Base-by-base conservation (phyloP, 164 flowering plant species). In the Aristolochia contorta region DNA sequence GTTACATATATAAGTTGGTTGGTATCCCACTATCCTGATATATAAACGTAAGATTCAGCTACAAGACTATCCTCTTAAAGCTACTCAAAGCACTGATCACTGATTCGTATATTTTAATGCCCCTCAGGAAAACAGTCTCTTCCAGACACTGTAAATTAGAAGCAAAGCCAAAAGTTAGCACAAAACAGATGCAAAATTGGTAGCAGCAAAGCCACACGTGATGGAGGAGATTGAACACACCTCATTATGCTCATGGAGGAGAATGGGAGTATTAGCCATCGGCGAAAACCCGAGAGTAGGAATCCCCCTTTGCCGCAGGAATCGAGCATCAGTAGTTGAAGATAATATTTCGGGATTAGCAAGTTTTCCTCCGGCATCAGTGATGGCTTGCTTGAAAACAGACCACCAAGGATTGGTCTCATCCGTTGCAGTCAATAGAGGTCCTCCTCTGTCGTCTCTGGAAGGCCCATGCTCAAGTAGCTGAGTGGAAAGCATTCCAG, bases 241-340 rank as follows among this genome's bases (percentile, higher is more conserved):
- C 98, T 91, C 97, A 65, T 94, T 84, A 66, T 94, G 97, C 10
- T 94, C 96, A 72, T 91, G 99, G 53, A 94, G 87, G 59, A 90
- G 71, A 72, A 91, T 85, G 43, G 99, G 97, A 57, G 95, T 94
- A 61, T 84, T 82, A 24, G 64, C 57, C 96, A 94, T 86, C 21
- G 99, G 97, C 15, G 99, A 94, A 70, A 94, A 94, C 49, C 97
- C 99, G 67, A 94, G 73, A 48, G 84, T 76, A 7, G 97, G 97
- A 60, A 94, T 85, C 37, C 99, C 95, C 72, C 66, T 54, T 71
- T 78, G 77, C 62, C 99, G 78, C 64, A 84, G 65, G 64, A 59
- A 94, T 22, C 96, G 77, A 58, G 99, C 85, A 79, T 91, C 99
- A 54, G 97, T 90, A 53, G 99, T 91, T 55, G 99, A 86, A 54